These are phyloP conservation scores for Lichtheimia ornata DNA, from an alignment of 371 early-diverging fungal species.

Conservation along the genomic window DNA sequence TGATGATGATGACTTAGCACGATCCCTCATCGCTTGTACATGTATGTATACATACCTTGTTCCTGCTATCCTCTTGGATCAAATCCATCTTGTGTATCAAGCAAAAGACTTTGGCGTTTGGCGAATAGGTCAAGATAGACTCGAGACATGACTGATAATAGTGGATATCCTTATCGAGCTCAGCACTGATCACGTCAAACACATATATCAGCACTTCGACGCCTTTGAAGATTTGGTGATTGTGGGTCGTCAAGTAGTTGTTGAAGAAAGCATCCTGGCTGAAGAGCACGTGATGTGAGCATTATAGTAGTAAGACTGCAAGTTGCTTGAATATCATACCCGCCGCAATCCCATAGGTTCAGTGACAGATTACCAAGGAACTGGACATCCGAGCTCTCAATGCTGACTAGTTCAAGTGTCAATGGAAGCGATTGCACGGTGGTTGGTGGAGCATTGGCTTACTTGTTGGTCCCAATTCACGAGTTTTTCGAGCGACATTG, in stretches of 20 bases:
- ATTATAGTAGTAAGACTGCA: background rate
- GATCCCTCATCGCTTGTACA: background rate
- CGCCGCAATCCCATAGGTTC: conserved; percentile 91
- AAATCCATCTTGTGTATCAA: conserved; percentile 94
- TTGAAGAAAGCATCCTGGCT: conserved; percentile 91
- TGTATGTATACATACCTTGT: conserved; percentile 36
- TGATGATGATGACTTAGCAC: background rate
- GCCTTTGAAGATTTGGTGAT: conserved; percentile 87
- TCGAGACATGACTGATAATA: conserved; percentile 82
- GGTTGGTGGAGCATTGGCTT: background rate
- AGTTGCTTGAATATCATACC: conserved; percentile 32
- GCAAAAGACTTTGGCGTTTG: conserved; percentile 86
- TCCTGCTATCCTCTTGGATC: conserved; percentile 68
- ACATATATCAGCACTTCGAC: conserved; percentile 93
- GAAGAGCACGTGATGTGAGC: background rate
- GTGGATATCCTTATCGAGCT: conserved; percentile 80
- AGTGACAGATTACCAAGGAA: conserved; percentile 87
- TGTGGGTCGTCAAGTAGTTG: conserved; percentile 80
- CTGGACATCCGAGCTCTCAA: conserved; percentile 88
- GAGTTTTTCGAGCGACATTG: conserved; percentile 45
- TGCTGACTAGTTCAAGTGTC: conserved; percentile 68
- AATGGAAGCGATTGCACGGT: background rate
- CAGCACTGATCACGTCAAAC: conserved; percentile 88
- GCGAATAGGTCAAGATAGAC: conserved; percentile 70
- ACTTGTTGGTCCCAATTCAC: conserved; percentile 16